Base-by-base conservation (phyloP, 768 basidiomycete species). In the Naematelia aurantialba region DNA sequence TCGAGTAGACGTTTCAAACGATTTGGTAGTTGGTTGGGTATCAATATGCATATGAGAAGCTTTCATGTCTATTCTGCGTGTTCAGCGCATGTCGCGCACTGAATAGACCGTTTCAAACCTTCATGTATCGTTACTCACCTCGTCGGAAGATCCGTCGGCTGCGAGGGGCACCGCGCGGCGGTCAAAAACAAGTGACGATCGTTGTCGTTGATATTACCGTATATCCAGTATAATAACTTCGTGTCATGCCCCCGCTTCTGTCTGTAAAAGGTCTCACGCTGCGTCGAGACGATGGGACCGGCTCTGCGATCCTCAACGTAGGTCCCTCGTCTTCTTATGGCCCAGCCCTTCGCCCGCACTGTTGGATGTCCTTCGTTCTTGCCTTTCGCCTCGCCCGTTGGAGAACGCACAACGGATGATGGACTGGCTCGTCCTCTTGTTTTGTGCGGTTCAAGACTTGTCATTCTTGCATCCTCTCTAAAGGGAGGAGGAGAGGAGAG, bases 261-360 rank as follows among this genome's bases (percentile, higher is more conserved):
- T 47, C 24, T 2, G 58, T 71, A 45, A 34, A 55, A 31, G 63
- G 59, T 19, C 53, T 72, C 45, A 69, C 68, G 21, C 51, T 61
- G 26, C 34, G 62, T 26, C 27, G 56, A 25, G 67, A 66, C 44
- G 59, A 68, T n/a, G 68, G 69, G 0, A 46, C 49, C 14, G 72
- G 72, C 3, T 66, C 63, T 1, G 67, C 70, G 10, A 67, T 70
- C 45, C 55, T 70, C 34, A 49, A 70, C 45, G 68, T 68, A 52
- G 26, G 63, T 52, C 29, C 17, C 77, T 81, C 45, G 72, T 78
- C 42, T 12, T 1, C 79, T 89, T 56, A 87, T 89, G 69, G 30
- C n/a, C 29, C 29, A 46, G 30, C 19, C 21, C 49, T 12, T 56
- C 63, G 8, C 31, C 44, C 13, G 46, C 27, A n/a, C 46, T 50